A percentile compares a stretch with the other conserved stretches of the same genome.
phyloP scores from a whole-genome alignment of 139 green algal species.

The Eudorina sp. region DNA sequence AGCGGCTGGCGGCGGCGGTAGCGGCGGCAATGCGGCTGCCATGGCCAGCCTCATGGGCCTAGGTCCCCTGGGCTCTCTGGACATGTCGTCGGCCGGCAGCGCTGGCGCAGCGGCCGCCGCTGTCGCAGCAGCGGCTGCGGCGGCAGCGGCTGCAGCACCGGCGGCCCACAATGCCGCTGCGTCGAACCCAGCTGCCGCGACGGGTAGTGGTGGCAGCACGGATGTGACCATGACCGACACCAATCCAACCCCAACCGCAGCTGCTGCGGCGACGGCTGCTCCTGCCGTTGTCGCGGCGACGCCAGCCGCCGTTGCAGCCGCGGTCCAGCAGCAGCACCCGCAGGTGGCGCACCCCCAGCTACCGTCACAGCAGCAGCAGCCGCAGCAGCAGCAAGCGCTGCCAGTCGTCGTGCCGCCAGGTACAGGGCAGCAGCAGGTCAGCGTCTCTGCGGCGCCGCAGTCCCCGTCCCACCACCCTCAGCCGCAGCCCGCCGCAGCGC shows the following conservation, averaged over 20 bases:
- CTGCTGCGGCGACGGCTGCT: neutral
- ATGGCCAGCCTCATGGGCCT: slow-evolving; percentile 3
- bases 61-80: slow-evolving; percentile 13
- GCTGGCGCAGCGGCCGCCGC: neutral
- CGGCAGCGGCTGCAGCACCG: neutral
- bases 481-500: too few relatives aligned
- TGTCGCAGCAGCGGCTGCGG: neutral
- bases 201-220: too few relatives aligned
- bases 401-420: too few relatives aligned
- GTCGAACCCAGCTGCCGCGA: neutral
- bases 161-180: neutral
- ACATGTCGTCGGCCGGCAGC: neutral
- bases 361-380: neutral
- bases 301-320: neutral
- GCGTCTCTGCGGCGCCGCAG: too few relatives aligned
- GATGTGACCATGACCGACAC: neutral
- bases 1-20: neutral
- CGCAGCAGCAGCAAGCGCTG: slow-evolving; percentile 11
- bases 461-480: too few relatives aligned
- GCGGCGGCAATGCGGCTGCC: neutral
- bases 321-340: neutral
- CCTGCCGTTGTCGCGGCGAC: neutral
- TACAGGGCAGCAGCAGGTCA: neutral
- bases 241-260: neutral
- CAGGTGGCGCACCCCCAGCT: neutral